A percentile compares a stretch with the other conserved stretches of the same genome.
phyloP scores from a whole-genome alignment of 306 rosid species.

The Hippophae tibetana region DNA sequence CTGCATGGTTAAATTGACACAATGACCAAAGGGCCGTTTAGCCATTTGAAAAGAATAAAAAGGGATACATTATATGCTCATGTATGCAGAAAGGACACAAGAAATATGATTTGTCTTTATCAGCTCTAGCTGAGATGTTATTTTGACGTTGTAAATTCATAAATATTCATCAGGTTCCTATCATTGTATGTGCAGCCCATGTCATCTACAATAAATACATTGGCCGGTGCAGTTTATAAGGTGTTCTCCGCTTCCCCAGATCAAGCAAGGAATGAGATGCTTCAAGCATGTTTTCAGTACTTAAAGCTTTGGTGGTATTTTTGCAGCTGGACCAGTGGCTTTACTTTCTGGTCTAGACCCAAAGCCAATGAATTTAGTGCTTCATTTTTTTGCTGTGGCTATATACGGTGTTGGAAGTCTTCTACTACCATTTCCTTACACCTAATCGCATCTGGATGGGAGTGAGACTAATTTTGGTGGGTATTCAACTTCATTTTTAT shows the following conservation, averaged over 20 bases:
- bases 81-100: too few relatives aligned
- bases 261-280: slow-evolving; percentile 39
- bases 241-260: slow-evolving; percentile 41
- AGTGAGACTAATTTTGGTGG: slow-evolving; percentile 46
- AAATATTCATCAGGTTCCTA: neutral
- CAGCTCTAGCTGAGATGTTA: too few relatives aligned
- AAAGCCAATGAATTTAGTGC: slow-evolving; percentile 42
- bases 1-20: too few relatives aligned
- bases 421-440: slow-evolving; percentile 58
- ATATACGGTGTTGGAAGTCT: slow-evolving; percentile 56
- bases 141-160: too few relatives aligned
- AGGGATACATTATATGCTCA: too few relatives aligned
- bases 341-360: slow-evolving; percentile 58
- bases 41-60: too few relatives aligned
- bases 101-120: too few relatives aligned
- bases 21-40: too few relatives aligned
- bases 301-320: slow-evolving; percentile 41
- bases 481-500: slow-evolving; percentile 6
- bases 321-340: slow-evolving; percentile 43
- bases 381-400: slow-evolving; percentile 62
- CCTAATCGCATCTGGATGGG: slow-evolving; percentile 43
- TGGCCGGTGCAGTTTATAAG: slow-evolving; percentile 48
- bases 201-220: slow-evolving; percentile 50
- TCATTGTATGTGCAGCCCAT: slow-evolving; percentile 35
- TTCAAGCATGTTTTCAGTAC: slow-evolving; percentile 48